A percentile compares a stretch with the other conserved stretches of the same genome.
These are phyloP conservation scores for Volutella citrinella DNA, from an alignment of 2,329 filamentous ascomycete genomes.

Conservation along the genomic window DNA sequence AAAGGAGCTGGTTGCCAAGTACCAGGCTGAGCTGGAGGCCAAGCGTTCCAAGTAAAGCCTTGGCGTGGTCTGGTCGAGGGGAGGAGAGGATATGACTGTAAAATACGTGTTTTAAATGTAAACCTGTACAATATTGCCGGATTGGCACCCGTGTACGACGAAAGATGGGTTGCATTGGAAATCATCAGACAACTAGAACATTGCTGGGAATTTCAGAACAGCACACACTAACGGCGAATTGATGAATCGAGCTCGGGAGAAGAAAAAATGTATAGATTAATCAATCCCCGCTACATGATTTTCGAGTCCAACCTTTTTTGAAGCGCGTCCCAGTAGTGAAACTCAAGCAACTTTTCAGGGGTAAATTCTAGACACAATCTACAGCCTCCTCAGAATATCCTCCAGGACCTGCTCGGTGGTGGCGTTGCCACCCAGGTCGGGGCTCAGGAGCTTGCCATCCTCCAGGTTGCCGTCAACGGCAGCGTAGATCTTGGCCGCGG, in stretches of 20 bases:
- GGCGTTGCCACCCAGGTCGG: conserved; percentile 85
- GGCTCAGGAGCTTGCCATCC: conserved; percentile 77
- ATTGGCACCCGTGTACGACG: conserved; percentile 10
- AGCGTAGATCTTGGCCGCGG: conserved; percentile 84
- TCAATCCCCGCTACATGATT: conserved; percentile 22
- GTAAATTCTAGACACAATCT: conserved; percentile 27
- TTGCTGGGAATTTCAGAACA: conserved; percentile 3
- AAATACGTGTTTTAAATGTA: neutral
- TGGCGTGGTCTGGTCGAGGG: neutral
- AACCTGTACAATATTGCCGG: conserved; percentile 24
- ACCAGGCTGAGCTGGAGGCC: conserved; percentile 56
- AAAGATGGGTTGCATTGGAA: too few relatives aligned
- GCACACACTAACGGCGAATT: conserved; percentile 3
- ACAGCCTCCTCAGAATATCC: conserved; percentile 82
- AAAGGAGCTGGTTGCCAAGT: conserved; percentile 57
- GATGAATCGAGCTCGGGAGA: conserved; percentile 9
- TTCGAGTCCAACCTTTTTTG: conserved; percentile 5
- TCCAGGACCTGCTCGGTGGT: conserved; percentile 82
- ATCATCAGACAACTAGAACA: neutral
- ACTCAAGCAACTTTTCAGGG: neutral
- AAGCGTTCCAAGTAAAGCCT: conserved; percentile 50
- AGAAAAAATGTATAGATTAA: conserved; percentile 18
- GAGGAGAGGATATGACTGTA: neutral
- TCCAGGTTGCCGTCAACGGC: conserved; percentile 89
- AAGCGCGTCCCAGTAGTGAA: conserved; percentile 7